Conservation (phyloP, 2,329 filamentous ascomycete species). For the Neocucurbitaria cava region DNA sequence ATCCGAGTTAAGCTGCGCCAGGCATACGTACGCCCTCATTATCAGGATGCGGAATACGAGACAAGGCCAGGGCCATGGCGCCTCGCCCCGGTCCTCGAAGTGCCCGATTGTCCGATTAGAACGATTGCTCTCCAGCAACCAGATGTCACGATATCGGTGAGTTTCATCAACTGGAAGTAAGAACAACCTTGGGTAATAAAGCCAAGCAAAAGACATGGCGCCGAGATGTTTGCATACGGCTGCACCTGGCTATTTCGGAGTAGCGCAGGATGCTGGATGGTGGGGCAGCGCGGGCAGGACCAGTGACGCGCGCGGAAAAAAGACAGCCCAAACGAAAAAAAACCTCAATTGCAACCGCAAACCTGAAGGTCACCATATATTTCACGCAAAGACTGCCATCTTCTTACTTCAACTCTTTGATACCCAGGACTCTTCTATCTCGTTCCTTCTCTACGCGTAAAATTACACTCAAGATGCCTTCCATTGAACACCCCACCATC, state of each 20-base stretch:
- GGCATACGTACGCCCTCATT: slow-evolving; percentile 1
- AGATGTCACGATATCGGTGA: neutral
- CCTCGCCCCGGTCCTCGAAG: neutral
- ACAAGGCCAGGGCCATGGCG: neutral
- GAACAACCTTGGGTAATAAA: neutral
- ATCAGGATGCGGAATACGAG: neutral
- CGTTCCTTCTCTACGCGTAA: slow-evolving; percentile 7
- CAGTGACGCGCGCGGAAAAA: slow-evolving; percentile 33
- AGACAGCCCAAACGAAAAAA: slow-evolving; percentile 33
- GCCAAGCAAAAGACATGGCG: neutral
- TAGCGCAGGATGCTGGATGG: slow-evolving; percentile 19
- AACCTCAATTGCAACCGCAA: slow-evolving; percentile 24
- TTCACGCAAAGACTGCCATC: slow-evolving; percentile 16
- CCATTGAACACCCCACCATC: slow-evolving; percentile 77
- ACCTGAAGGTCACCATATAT: slow-evolving; percentile 32
- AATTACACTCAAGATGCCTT: slow-evolving; percentile 62
- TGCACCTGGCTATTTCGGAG: slow-evolving; percentile 11
- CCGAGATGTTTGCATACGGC: slow-evolving; percentile 12
- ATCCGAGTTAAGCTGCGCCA: slow-evolving; percentile 4
- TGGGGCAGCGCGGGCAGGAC: slow-evolving; percentile 8
- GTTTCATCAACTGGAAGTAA: neutral
- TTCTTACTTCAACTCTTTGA: slow-evolving; percentile 8
- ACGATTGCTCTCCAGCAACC: neutral
- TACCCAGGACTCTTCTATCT: neutral
- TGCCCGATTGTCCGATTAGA: neutral